These are phyloP conservation scores for Annulohypoxylon bovei DNA, from an alignment of 495 filamentous ascomycete species.

Conservation along the genomic window DNA sequence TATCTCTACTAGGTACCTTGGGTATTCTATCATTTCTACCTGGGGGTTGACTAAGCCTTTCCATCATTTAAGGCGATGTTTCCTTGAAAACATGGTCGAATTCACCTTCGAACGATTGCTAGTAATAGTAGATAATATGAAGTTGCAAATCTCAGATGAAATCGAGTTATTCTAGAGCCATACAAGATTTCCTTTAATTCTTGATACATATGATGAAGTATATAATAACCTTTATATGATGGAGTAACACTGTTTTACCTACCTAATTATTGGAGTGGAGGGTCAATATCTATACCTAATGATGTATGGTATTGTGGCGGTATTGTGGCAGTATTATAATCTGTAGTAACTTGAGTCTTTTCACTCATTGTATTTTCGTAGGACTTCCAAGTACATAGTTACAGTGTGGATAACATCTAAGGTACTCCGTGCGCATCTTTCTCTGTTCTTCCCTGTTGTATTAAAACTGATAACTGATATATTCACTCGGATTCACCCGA, in stretches of 20 bases:
- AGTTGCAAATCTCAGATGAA: background rate
- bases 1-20: background rate
- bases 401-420: conserved; percentile 7
- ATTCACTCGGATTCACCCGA: conserved; percentile 20
- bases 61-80: background rate
- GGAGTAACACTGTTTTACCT: too few relatives aligned
- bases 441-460: background rate
- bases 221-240: background rate
- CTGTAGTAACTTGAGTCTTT: too few relatives aligned
- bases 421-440: background rate
- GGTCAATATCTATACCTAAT: background rate
- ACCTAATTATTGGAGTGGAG: background rate
- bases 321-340: background rate
- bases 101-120: background rate
- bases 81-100: background rate
- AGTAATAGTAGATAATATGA: background rate
- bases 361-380: too few relatives aligned
- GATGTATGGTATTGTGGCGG: background rate
- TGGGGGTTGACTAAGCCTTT: background rate
- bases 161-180: background rate
- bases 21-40: background rate
- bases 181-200: background rate
- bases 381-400: background rate
- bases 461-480: conserved; percentile 1
- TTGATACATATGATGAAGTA: background rate